Base-by-base conservation (phyloP, 2,329 filamentous ascomycete species). In the Penicillium verrucosum region DNA sequence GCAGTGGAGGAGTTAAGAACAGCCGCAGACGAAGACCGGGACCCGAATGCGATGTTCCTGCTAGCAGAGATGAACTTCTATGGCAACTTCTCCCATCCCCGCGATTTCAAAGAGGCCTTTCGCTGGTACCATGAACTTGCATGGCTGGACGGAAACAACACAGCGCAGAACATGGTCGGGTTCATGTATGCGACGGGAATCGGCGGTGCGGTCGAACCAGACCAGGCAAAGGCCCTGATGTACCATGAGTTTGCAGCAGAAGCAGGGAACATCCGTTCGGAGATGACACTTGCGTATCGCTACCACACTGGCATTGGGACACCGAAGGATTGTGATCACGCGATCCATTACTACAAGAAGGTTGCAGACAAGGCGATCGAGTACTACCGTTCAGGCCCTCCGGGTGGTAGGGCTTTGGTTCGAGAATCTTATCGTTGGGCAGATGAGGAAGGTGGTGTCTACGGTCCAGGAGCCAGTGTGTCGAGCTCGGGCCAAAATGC, bases 51-150 rank as follows among this genome's bases (percentile, higher is more conserved):
- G 5, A 84, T 97, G 44, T 96, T 89, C 69, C 80, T 96, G 16
- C 82, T 99, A 25, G 94, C 90, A 18, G 90, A 99, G 72, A 88
- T 99, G 82, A 96, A 95, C 78, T 97, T 97, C 75, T 92, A 94
- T 68, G 94, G 94, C 71, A 97, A 97, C 75, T 96, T 88, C 75
- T 89, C 90, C 23, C 84, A 97, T 68, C 92, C 93, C 1, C 83
- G 88, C 62, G 86, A 97, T 70, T 91, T 96, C 65, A 80, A 83
- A 32, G 81, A 84, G 46, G 90, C 94, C 0, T 96, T 96, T 71
- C 80, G 83, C 62, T 84, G 90, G 77, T 99, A 97, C 74, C 81
- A 89, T 60, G 81, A 87, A 59, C 82, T 99, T 52, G 90, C 93
- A 3, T 81, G 82, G 18, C 73, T 87, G 57, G 84, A 89, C 63